Base-by-base conservation (phyloP, 495 filamentous ascomycete species). In the Tuber calosporum region DNA sequence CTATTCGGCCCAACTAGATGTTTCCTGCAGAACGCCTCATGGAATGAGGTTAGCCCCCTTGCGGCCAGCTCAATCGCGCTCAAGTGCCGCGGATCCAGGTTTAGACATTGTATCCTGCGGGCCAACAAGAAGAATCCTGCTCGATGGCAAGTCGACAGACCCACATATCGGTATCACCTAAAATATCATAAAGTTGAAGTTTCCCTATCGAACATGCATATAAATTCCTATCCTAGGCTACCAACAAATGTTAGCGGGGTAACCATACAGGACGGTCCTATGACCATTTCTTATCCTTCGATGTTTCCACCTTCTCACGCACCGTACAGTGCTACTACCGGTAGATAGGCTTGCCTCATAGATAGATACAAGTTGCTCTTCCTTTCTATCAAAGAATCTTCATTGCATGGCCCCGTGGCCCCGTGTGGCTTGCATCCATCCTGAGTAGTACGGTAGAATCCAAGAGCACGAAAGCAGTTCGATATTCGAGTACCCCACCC, bases 161-260 rank as follows among this genome's bases (percentile, higher is more conserved):
- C 53, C 30, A 62, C 53, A 62, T 30, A 34, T 62, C 53, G 53
- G 53, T 62, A 62, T 62, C 26, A 62, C 53, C 53, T 34, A 62
- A 26, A 34, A 62, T 62, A 62, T 62, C 53, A 62, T 34, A 62
- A 34, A 62, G 53, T 34, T 62, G 53, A 34, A 62, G 53, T 62
- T 62, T 34, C n/a, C 53, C 53, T 15, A 30, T 62, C 53, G 13
- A 62, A 62, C 53, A 30, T 5, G 53, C 13, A 62, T 17, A 19
- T 17, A 13, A 34, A 62, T 62, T 62, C 53, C 53, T 1, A 62
- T 1, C 53, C n/a, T 34, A 19, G 3, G 42, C n/a, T 2, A 30
- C 2, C 13, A 62, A 3, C 53, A 62, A 53, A 34, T 62, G 53
- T 34, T 62, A 34, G 53, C 26, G 53, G 53, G 53, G 53, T 62